phyloP scores from a whole-genome alignment of 2,329 filamentous ascomycete genomes.

The Diaporthe sp. region DNA sequence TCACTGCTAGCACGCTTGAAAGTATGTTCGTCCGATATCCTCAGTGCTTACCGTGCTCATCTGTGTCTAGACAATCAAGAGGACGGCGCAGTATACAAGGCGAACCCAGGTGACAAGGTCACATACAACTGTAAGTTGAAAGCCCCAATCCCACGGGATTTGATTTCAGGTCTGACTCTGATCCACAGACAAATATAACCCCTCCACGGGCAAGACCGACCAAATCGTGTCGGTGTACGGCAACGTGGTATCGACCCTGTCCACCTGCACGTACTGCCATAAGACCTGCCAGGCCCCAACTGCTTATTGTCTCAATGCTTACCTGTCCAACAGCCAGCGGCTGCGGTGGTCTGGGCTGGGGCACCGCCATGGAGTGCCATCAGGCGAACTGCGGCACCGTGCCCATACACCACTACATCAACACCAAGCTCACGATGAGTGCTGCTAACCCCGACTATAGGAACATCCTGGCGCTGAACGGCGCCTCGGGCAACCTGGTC shows the following conservation, averaged over 20 bases:
- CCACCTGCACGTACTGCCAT: constrained; percentile 25
- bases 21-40: not conserved
- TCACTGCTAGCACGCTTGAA: not conserved
- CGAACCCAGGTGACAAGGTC: not conserved
- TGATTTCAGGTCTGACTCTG: not conserved
- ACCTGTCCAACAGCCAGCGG: constrained; percentile 35
- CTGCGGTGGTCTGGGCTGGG: constrained; percentile 42
- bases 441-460: constrained; percentile 54
- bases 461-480: constrained; percentile 51
- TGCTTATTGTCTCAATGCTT: not conserved
- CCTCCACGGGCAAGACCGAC: constrained; percentile 43
- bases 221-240: constrained; percentile 43
- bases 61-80: not conserved
- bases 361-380: constrained; percentile 52
- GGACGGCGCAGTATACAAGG: constrained; percentile 2
- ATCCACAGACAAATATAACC: constrained; percentile 41
- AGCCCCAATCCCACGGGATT: no score
- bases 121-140: not conserved
- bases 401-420: constrained; percentile 55
- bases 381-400: constrained; percentile 56
- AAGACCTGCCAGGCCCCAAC: not conserved
- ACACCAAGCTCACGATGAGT: constrained; percentile 53
- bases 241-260: constrained; percentile 42
- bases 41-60: not conserved
- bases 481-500: constrained; percentile 49